Evolutionary conservation across 2,329 filamentous ascomycete species (phyloP).

Genomic region (Stromatinia cepivora): DNA sequence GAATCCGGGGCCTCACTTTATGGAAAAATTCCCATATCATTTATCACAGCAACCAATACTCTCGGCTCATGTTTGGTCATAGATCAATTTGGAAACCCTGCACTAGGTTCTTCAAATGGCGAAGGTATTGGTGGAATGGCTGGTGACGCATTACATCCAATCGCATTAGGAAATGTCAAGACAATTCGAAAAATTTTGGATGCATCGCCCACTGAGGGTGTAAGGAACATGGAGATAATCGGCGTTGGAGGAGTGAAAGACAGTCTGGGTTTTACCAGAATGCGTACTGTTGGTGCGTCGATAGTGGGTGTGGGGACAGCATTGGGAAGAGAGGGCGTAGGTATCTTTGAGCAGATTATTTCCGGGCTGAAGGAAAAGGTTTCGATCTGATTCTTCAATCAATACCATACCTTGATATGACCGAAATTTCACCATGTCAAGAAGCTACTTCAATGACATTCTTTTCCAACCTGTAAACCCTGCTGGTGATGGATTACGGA

Average conservation of each 20-base stretch:
- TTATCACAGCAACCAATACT: conserved; percentile 75
- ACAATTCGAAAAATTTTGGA: conserved; percentile 63
- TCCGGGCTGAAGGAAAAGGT: neutral
- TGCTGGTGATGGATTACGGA: no score
- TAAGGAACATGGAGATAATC: conserved; percentile 62
- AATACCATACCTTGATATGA: neutral
- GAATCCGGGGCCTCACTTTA: conserved; percentile 27
- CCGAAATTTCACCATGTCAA: neutral
- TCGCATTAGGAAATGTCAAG: conserved; percentile 74
- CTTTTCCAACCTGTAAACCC: neutral
- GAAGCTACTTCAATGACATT: neutral
- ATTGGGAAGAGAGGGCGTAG: conserved; percentile 61
- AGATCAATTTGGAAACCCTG: conserved; percentile 38
- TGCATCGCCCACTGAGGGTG: conserved; percentile 41
- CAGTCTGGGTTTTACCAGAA: conserved; percentile 60
- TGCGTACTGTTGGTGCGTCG: conserved; percentile 64
- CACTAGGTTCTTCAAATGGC: conserved; percentile 53
- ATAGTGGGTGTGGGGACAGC: conserved; percentile 71
- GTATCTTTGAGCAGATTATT: conserved; percentile 61
- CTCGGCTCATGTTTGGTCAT: conserved; percentile 68
- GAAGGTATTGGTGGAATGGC: conserved; percentile 69
- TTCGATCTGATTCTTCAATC: neutral
- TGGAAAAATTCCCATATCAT: conserved; percentile 53
- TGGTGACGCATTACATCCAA: conserved; percentile 68
- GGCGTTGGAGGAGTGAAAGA: conserved; percentile 74